Base-by-base conservation (phyloP, 169 alveolate species). In the Cystoisospora suis region DNA sequence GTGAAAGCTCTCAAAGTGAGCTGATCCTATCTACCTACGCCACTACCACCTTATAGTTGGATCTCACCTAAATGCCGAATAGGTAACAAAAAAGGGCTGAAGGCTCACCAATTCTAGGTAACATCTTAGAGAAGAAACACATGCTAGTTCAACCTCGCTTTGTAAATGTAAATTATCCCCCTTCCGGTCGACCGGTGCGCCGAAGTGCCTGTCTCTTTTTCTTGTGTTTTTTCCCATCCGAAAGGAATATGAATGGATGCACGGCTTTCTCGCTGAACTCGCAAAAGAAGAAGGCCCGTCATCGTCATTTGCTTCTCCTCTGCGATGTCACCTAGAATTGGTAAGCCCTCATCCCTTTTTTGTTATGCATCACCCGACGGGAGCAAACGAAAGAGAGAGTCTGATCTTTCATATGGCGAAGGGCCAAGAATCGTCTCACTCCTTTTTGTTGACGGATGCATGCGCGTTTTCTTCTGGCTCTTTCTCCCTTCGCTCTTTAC, bases 221-320 rank as follows among this genome's bases (percentile, higher is more conserved):
- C 23, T 27, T 56, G 27, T 2, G 15, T 36, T 6, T 5, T 15
- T n/a, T n/a, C n/a, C n/a, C n/a, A n/a, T n/a, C n/a, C n/a, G 36
- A 27, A 36, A 65, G 77, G 77, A 65, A n/a, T 65, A 65, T 44
- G 77, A 65, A n/a, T 65, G 77, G 77, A 36, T 65, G 42, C n/a
- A n/a, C 27, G 7, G 34, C 5, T 65, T 65, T n/a, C 77, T 65
- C 4, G 1, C 77, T 44, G 20, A 65, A 44, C 77, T 15, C 7
- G 42, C 12, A 23, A 2, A 36, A 12, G 77, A 65, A 20, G 61
- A 20, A n/a, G 27, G 5, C 44, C 34, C 77, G 6, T n/a, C n/a
- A n/a, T n/a, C n/a, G n/a, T n/a, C n/a, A n/a, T n/a, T n/a, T n/a
- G 40, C n/a, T n/a, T n/a, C 77, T 36, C 34, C 34, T 17, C 77